Evolutionary conservation across 2,329 filamentous ascomycete genomes (phyloP), one percentile per base, ranked within the genome.

Genomic region (Monilinia aucupariae): DNA sequence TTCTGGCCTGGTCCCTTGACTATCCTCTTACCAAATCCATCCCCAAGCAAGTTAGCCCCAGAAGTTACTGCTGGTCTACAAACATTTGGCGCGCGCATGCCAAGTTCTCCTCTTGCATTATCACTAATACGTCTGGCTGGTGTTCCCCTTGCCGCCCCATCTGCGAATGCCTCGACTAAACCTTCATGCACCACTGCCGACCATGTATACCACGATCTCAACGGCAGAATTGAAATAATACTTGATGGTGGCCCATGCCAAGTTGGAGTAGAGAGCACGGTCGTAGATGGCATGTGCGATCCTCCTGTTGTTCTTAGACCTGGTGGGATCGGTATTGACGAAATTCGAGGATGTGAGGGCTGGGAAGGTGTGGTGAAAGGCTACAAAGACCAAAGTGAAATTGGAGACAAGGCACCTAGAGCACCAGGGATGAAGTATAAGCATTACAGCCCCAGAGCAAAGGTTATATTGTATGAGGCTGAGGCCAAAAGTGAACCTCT

Each of bases 401-500:
- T 84, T 25, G 87, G 84, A 6, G 84, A 83, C 58, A 78, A 66
- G n/a, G 81, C 82, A 12, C 94, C 94, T 0, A 82, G 91, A 63
- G 94, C 94, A 0, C 94, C 94, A 0, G 94, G 94, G 0, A 99
- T 99, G 94, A 99, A 99, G 77, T 99, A 99, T 75, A 91, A 94
- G 73, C 94, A 99, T 74, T 99, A 99, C 73, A 96, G 92, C 50
- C 94, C 94, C 0, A 90, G 87, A 74, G 96, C 94, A 1, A 85
- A 82, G 52, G 92, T 99, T 2, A 79, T 96, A 17, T 79, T 97
- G 1, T 96, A 92, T 73, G 91, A 96, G 74, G 76, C 83, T 32
- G 49, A 37, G n/a, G 9, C 37, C 39, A 6, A 17, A 2, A 45
- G n/a, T 45, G 59, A 22, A 43, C 49, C 10, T 34, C 30, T 47